These are phyloP conservation scores for Plasmodium gallinaceum DNA, from an alignment of 169 alveolate genomes.

Conservation along the genomic window DNA sequence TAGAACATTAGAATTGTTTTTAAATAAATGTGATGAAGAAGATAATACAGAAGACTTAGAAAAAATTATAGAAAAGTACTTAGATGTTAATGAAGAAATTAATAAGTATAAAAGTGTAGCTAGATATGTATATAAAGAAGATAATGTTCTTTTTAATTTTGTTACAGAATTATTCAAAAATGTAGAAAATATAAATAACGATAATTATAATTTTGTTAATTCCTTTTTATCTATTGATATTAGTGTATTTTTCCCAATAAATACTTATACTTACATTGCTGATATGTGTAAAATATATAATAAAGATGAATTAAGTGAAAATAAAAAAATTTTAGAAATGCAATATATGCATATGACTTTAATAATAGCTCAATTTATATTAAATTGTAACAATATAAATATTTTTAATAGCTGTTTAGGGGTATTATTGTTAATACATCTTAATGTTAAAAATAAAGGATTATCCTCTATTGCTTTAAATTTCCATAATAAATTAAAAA, in stretches of 20 bases:
- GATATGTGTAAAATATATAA: slow-evolving; percentile 78
- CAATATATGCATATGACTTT: slow-evolving; percentile 76
- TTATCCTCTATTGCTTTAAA: slow-evolving; percentile 66
- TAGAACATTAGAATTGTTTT: slow-evolving; percentile 40
- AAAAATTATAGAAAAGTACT: slow-evolving; percentile 8
- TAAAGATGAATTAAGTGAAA: slow-evolving; percentile 52
- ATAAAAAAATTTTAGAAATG: slow-evolving; percentile 64
- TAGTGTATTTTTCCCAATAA: slow-evolving; percentile 68
- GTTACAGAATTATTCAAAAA: slow-evolving; percentile 74
- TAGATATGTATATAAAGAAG: slow-evolving; percentile 66
- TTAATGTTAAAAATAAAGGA: slow-evolving; percentile 74
- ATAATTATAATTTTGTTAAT: slow-evolving; percentile 72
- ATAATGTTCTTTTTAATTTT: slow-evolving; percentile 64
- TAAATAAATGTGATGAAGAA: slow-evolving; percentile 16
- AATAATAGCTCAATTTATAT: slow-evolving; percentile 75
- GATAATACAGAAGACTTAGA: background rate
- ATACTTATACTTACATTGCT: slow-evolving; percentile 71
- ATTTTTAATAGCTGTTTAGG: slow-evolving; percentile 75
- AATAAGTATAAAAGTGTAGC: slow-evolving; percentile 62
- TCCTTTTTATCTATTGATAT: slow-evolving; percentile 73
- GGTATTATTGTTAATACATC: slow-evolving; percentile 66
- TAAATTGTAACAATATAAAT: slow-evolving; percentile 70
- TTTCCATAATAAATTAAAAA: slow-evolving; percentile 73
- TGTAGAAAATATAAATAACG: slow-evolving; percentile 77
- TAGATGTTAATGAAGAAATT: slow-evolving; percentile 28